Evolutionary conservation across 176 grass and related monocot genomes (phyloP).

Genomic region (Leersia perrieri): DNA sequence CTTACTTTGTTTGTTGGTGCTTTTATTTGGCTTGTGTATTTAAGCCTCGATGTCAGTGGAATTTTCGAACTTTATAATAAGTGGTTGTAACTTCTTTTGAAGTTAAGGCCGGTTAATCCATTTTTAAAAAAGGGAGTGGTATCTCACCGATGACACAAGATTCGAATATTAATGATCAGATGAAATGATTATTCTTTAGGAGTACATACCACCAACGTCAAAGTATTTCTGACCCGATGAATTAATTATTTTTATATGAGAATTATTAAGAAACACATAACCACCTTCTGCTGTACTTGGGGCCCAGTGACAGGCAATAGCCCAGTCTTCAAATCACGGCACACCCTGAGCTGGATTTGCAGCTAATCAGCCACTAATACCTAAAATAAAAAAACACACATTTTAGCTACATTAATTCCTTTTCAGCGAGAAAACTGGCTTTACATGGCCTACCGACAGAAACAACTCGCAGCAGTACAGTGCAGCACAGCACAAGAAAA

Average conservation of each 20-base stretch:
- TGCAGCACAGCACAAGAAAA: neutral
- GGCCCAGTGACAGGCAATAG: neutral
- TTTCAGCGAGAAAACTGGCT: neutral
- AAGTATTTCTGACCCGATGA: neutral
- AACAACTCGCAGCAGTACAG: neutral
- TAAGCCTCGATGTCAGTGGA: too few species aligned
- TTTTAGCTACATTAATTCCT: neutral
- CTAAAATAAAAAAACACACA: neutral
- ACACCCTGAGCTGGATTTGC: neutral
- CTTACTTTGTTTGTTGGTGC: too few species aligned
- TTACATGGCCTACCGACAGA: neutral
- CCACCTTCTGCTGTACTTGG: neutral
- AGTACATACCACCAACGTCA: neutral
- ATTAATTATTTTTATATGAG: neutral
- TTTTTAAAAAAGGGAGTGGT: too few species aligned
- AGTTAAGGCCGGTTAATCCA: too few species aligned
- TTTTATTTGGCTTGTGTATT: too few species aligned
- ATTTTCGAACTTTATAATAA: too few species aligned
- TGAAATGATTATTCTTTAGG: neutral
- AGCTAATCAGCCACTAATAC: neutral
- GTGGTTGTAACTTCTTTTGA: too few species aligned
- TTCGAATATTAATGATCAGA: neutral
- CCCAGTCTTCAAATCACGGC: neutral
- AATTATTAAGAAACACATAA: neutral
- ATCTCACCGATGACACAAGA: too few species aligned